phyloP scores from a whole-genome alignment of 352 stramenopile genomes.

The Globisporangium barbulae region DNA sequence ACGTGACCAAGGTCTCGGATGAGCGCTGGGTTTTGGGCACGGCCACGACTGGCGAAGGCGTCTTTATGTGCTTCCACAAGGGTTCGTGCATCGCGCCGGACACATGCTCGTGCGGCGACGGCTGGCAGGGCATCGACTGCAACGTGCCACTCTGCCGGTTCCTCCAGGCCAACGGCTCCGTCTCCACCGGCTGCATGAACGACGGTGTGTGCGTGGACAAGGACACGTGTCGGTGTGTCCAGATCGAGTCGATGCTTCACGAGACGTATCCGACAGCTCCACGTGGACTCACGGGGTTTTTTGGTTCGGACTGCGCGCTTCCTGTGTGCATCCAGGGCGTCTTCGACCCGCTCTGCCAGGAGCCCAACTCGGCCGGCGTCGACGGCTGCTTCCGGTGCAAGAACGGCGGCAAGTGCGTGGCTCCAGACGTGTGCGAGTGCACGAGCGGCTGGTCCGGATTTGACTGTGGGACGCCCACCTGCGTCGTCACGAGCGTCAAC shows the following conservation, averaged over 20 bases:
- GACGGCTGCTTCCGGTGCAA: constrained; percentile 94
- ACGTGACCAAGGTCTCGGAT: constrained; percentile 82
- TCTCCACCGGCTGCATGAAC: constrained; percentile 87
- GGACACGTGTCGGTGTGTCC: constrained; percentile 92
- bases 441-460: constrained; percentile 92
- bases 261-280: constrained; percentile 68
- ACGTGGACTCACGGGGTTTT: constrained; percentile 89
- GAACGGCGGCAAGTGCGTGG: constrained; percentile 92
- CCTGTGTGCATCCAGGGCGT: constrained; percentile 94
- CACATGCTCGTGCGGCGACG: constrained; percentile 90
- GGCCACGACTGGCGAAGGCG: constrained; percentile 80
- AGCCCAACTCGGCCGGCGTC: constrained; percentile 29
- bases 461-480: constrained; percentile 93
- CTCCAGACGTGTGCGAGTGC: constrained; percentile 90
- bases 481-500: constrained; percentile 52
- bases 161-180: constrained; percentile 48
- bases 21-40: constrained; percentile 66
- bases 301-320: constrained; percentile 92
- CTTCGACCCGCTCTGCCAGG: constrained; percentile 90
- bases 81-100: constrained; percentile 92
- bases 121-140: constrained; percentile 94
- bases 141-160: constrained; percentile 92
- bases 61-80: constrained; percentile 94
- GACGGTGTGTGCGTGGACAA: constrained; percentile 91
- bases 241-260: constrained; percentile 82